Evolutionary conservation across 352 stramenopile genomes (phyloP).

Genomic region (Phytophthora chlamydospora): DNA sequence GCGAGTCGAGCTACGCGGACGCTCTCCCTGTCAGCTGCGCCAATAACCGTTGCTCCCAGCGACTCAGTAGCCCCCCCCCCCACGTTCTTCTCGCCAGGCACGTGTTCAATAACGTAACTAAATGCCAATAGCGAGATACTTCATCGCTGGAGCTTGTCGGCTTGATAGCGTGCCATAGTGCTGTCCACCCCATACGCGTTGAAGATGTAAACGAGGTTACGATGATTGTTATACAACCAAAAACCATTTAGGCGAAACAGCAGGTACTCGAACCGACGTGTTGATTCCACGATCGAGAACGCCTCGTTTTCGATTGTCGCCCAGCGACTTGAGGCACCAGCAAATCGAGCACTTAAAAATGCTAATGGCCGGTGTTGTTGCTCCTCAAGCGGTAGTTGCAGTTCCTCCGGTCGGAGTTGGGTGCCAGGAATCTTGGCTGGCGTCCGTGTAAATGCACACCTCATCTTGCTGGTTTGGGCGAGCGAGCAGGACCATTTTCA

Average conservation of each 20-base stretch:
- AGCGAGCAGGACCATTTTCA: slow-evolving; percentile 23
- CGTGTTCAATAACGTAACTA: slow-evolving; percentile 27
- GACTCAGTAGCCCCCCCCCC: not conserved
- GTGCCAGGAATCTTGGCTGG: slow-evolving; percentile 3
- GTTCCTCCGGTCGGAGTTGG: not conserved
- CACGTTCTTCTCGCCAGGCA: slow-evolving; percentile 4
- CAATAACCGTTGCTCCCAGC: not conserved
- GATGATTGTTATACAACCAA: slow-evolving; percentile 21
- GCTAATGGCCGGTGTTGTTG: slow-evolving; percentile 1
- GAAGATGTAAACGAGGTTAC: slow-evolving; percentile 30
- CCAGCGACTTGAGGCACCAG: slow-evolving; percentile 8
- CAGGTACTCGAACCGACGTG: slow-evolving; percentile 12
- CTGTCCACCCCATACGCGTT: slow-evolving; percentile 1
- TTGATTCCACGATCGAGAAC: not conserved
- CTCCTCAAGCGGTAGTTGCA: not conserved
- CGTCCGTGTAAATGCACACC: slow-evolving; percentile 12
- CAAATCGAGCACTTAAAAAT: slow-evolving; percentile 10
- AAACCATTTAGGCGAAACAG: slow-evolving; percentile 19
- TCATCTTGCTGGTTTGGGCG: not conserved
- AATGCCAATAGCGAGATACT: slow-evolving; percentile 10
- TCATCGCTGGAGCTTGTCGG: slow-evolving; percentile 15
- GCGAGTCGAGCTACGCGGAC: not conserved
- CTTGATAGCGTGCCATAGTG: slow-evolving; percentile 9
- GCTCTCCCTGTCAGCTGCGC: not conserved
- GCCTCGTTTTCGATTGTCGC: slow-evolving; percentile 25